Base-by-base conservation (phyloP, 2,329 filamentous ascomycete species). In the Podosphaera fusca region DNA sequence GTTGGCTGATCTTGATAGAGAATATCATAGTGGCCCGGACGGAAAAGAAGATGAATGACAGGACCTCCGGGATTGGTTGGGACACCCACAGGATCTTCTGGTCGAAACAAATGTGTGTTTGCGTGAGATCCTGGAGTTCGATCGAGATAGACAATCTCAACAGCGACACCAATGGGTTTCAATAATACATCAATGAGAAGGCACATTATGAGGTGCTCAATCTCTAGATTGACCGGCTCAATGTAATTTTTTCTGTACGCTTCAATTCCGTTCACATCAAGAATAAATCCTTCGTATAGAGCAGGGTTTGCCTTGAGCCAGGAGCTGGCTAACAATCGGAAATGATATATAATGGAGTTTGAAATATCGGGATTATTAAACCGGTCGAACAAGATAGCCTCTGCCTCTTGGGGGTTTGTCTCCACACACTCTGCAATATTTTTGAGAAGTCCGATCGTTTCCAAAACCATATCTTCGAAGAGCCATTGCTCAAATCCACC, bases 121-220 rank as follows among this genome's bases (percentile, higher is more conserved):
- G 87, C 86, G 64, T 85, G 76, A 52, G 78, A 75, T 21, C 88
- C 89, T 51, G 80, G 74, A 64, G 85, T 95, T 63, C 87, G 81
- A 67, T 96, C 92, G 7, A 98, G 79, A 67, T 96, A 95, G 56
- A 87, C 81, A 60, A 96, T 85, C 66, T 95, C 87, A 29, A 96
- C 78, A 3, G 82, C 80, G 61, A 95, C 80, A 14, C 81, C 81
- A 55, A 82, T 82, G 6, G 84, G 85, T 65, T 86, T 83, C 60
- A 96, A 78, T 2, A 96, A 75, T 33, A 87, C 78, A 61, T 90
- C 82, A 60, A 84, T 79, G 55, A 96, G 73, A 2, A 87, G 79
- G 59, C 80, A 80, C 60, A 96, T 75, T 49, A 87, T 86, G n/a
- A 95, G 73, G 64, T 95, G 82, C 63, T 98, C 92, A 60, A 96